Conservation (phyloP, 192 early-diverging fungal species). For the Backusella parvicylindrica region DNA sequence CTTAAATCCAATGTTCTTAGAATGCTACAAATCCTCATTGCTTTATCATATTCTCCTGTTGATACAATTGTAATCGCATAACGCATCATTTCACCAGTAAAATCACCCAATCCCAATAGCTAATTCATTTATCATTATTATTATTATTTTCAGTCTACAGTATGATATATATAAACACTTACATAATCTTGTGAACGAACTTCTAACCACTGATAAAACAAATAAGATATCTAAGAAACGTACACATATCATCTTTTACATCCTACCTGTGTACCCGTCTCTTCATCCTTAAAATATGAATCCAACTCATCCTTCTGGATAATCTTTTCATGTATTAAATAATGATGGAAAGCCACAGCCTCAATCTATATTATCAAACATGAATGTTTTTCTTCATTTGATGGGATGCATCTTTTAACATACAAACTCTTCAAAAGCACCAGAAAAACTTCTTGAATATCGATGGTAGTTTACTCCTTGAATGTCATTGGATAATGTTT, state of each 20-base stretch:
- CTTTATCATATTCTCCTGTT: slow-evolving; percentile 28
- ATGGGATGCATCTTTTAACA: neutral
- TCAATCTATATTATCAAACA: too few species aligned
- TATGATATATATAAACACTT: neutral
- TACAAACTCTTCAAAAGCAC: slow-evolving; percentile 17
- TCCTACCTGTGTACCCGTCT: neutral
- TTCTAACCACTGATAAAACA: neutral
- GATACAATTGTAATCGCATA: slow-evolving; percentile 49
- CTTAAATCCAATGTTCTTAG: slow-evolving; percentile 27
- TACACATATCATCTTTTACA: neutral
- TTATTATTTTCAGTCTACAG: neutral
- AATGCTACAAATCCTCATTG: slow-evolving; percentile 29
- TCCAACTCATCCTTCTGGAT: neutral
- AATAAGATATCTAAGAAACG: neutral
- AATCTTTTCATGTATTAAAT: neutral
- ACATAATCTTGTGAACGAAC: neutral
- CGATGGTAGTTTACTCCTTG: slow-evolving; percentile 5
- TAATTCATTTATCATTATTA: neutral
- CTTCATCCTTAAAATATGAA: slow-evolving; percentile 9
- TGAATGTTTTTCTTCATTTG: too few species aligned
- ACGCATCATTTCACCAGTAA: slow-evolving; percentile 62
- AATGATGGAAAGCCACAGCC: slow-evolving; percentile 7
- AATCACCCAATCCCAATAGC: slow-evolving; percentile 48
- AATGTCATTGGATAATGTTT: neutral
- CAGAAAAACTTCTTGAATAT: slow-evolving; percentile 6